Percentiles rank a stretch among this genome's conserved stretches.
phyloP scores from a whole-genome alignment of 176 grass and related monocot species.

The Phragmites australis region DNA sequence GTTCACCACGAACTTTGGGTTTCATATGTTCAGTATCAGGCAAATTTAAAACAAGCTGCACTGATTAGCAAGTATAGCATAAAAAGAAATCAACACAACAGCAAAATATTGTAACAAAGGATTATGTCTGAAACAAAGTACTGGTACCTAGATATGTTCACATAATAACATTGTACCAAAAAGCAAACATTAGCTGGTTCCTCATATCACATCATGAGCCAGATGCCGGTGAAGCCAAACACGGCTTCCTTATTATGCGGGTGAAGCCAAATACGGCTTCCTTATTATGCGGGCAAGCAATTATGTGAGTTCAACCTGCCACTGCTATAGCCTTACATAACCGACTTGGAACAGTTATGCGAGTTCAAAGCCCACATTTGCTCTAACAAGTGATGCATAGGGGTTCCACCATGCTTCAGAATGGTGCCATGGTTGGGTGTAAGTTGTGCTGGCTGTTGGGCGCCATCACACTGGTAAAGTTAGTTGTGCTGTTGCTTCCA shows the following conservation, averaged over 20 bases:
- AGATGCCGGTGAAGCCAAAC: not conserved
- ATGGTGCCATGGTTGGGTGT: not conserved
- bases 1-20: not conserved
- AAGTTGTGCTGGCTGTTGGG: not conserved
- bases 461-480: not conserved
- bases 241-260: not conserved
- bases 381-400: not conserved
- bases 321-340: constrained; percentile 15
- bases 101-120: not conserved
- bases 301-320: constrained; percentile 2
- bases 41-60: not conserved
- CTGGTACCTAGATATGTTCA: not conserved
- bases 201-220: not conserved
- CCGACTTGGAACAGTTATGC: not conserved
- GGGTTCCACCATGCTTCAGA: not conserved
- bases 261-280: constrained; percentile 15
- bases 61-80: not conserved
- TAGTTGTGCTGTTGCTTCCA: not conserved
- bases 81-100: not conserved
- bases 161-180: constrained; percentile 11
- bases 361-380: not conserved
- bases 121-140: not conserved
- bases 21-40: not conserved
- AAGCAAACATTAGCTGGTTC: constrained; percentile 1
- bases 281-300: not conserved